These are phyloP conservation scores for Rubia yunnanensis DNA, from an alignment of 257 asterid species.

Conservation along the genomic window DNA sequence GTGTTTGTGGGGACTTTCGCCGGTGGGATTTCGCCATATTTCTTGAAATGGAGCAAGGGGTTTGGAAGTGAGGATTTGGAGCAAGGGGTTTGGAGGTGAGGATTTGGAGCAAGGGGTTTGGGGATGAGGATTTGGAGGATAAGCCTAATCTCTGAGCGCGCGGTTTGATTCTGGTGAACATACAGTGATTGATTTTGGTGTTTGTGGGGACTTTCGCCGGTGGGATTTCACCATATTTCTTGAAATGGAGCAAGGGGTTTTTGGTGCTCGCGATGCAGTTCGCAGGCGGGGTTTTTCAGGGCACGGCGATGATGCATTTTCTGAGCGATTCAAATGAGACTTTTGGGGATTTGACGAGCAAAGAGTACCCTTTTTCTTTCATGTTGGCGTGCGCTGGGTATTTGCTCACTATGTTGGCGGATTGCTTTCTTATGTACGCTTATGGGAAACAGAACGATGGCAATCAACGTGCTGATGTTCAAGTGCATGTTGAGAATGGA, in stretches of 20 bases:
- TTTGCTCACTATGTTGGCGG: constrained; percentile 78
- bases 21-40: constrained; percentile 84
- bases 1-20: constrained; percentile 63
- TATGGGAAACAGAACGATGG: constrained; percentile 35
- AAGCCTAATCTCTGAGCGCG: constrained; percentile 56
- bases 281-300: constrained; percentile 88
- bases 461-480: too few relatives aligned
- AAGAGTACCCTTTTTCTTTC: constrained; percentile 73
- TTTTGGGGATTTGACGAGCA: constrained; percentile 50
- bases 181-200: constrained; percentile 73
- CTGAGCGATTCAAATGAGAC: constrained; percentile 78
- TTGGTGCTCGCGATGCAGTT: constrained; percentile 73
- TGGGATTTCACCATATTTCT: constrained; percentile 76
- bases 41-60: constrained; percentile 84
- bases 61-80: too few relatives aligned
- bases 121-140: constrained; percentile 33
- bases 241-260: constrained; percentile 81
- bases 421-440: constrained; percentile 46
- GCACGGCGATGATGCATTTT: constrained; percentile 87
- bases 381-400: constrained; percentile 77
- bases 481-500: constrained; percentile 26
- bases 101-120: too few relatives aligned
- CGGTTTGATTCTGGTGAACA: constrained; percentile 49
- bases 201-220: constrained; percentile 66
- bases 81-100: too few relatives aligned